These are phyloP conservation scores for Backusella mclennaniae DNA, from an alignment of 192 early-diverging fungal genomes.

Conservation along the genomic window DNA sequence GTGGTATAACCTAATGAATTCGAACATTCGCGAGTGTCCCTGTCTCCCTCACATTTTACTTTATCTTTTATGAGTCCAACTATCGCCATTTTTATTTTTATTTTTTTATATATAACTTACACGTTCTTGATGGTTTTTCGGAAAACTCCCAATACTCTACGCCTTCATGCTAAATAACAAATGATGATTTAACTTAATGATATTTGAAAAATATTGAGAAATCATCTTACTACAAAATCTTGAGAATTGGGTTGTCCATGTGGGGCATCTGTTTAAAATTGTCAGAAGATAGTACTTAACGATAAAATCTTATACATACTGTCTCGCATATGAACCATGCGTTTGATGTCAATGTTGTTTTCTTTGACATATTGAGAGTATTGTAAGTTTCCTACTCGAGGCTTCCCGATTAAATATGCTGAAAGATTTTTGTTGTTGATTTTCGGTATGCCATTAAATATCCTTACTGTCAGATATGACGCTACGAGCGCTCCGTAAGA, in stretches of 20 bases:
- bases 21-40: neutral
- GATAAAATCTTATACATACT: neutral
- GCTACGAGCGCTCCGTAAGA: neutral
- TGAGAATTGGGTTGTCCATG: neutral
- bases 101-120: neutral
- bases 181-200: neutral
- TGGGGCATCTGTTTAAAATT: neutral
- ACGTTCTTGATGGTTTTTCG: neutral
- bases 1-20: neutral
- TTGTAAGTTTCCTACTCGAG: neutral
- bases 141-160: neutral
- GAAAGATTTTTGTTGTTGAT: neutral
- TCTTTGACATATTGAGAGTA: neutral
- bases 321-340: neutral
- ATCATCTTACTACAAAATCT: neutral
- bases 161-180: constrained; percentile 1
- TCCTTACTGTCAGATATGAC: neutral
- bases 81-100: neutral
- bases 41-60: neutral
- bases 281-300: neutral
- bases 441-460: neutral
- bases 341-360: neutral
- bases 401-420: neutral
- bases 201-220: neutral
- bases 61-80: neutral